Percentiles rank a stretch among this genome's conserved stretches.
phyloP scores from a whole-genome alignment of 768 basidiomycete genomes.

The Naganishia onofrii region DNA sequence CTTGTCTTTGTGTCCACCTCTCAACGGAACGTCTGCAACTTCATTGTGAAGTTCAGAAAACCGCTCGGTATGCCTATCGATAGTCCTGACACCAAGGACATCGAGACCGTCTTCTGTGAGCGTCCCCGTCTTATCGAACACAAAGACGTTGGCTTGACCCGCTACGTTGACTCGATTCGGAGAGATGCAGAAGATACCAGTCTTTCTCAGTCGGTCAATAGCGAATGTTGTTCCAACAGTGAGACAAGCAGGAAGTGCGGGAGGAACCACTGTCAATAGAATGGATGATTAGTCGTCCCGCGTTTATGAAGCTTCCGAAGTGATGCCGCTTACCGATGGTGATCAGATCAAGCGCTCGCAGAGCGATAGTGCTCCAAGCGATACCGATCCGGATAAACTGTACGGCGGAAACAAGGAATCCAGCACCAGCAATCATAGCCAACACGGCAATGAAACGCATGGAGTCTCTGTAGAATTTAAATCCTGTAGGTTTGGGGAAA shows the following conservation, averaged over 20 bases:
- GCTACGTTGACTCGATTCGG: conserved; percentile 92
- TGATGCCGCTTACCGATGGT: conserved; percentile 59
- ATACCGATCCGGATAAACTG: conserved; percentile 88
- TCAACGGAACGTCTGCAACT: conserved; percentile 74
- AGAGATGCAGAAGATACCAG: conserved; percentile 91
- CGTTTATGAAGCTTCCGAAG: no score
- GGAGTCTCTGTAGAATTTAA: conserved; percentile 79
- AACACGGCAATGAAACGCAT: conserved; percentile 79
- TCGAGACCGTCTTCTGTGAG: conserved; percentile 97
- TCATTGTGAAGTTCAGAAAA: conserved; percentile 90
- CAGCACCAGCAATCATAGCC: conserved; percentile 81
- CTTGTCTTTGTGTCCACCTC: conserved; percentile 61
- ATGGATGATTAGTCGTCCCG: not conserved
- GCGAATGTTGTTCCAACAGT: conserved; percentile 97
- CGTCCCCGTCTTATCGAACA: conserved; percentile 99
- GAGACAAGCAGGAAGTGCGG: conserved; percentile 91
- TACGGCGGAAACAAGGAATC: conserved; percentile 85
- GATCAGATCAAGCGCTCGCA: conserved; percentile 90
- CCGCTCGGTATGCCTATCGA: conserved; percentile 68
- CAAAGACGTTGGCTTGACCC: conserved; percentile 93
- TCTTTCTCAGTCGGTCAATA: conserved; percentile 77
- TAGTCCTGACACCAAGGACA: conserved; percentile 84
- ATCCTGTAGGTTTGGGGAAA: conserved; percentile 96
- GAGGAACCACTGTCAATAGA: conserved; percentile 69
- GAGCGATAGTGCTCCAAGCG: conserved; percentile 80